Evolutionary conservation across 163 green algal species (phyloP), one percentile per base, ranked within the genome.

Genomic region (Volvox carteri): DNA sequence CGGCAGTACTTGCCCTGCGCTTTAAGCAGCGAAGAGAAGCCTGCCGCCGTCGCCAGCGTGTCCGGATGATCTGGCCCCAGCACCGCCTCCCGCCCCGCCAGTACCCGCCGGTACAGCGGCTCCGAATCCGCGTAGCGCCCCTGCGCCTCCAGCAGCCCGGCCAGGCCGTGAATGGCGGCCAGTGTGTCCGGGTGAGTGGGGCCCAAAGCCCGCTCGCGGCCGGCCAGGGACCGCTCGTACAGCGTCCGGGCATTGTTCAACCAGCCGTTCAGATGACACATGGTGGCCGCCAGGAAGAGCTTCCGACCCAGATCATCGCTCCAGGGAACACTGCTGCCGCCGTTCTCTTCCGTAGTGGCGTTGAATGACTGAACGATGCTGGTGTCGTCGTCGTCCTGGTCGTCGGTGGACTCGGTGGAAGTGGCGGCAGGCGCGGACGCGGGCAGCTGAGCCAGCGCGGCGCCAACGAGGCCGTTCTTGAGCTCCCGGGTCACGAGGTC

Each of bases 81-180:
- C 48, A 48, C 52, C 14, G 8, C 8, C 46, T 65, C 44, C n/a
- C 44, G 23, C 28, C 74, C 74, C 28, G 48, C n/a, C 46, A 62
- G 25, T 33, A 23, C 77, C 19, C 77, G 44, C 52, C 54, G 23
- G 30, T 78, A 86, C 52, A 86, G 79, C 79, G 58, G 79, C 79
- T 86, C 79, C 79, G 79, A 58, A 28, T 86, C 79, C 33, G 9
- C 41, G 37, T 54, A 73, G 4, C 23, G 12, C 25, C 60, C 60
- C n/a, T 77, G 79, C 42, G 58, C 60, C 60, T 86, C 41, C 41
- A 86, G 79, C 60, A 87, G 80, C n/a, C 39, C 46, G 30, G 62
- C 80, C 80, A 87, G 46, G 33, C 73, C 74, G 62, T 52, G 39
- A 21, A 79, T 14, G 6, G 44, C n/a, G 2, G 65, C 50, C 44